Evolutionary conservation across 768 basidiomycete species (phyloP), one percentile per base, ranked within the genome.

Genomic region (Leccinum imitatum): DNA sequence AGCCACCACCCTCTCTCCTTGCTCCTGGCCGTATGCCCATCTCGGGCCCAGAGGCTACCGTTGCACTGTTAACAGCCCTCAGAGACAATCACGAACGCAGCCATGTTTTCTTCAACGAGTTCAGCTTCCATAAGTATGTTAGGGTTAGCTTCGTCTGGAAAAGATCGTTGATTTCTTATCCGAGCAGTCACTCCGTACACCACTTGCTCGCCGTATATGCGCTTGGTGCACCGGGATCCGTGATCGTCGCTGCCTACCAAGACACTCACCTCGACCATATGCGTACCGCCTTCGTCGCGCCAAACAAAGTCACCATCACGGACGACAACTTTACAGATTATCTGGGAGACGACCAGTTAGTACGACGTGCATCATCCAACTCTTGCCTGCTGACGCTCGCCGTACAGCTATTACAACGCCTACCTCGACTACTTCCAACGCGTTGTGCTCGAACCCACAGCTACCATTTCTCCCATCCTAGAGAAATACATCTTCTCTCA

Each of bases 401-500:
- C 31, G n/a, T 47, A 23, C n/a, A 75, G 72, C 0, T 64, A 73
- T 21, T 73, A 75, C 44, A 75, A 67, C 33, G 73, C 73, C 7
- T 73, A 73, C 25, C 64, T 73, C 10, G 60, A 73, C 13, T 75
- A 73, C 54, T 73, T 73, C 58, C 68, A 68, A 21, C 65, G 63
- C 15, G 63, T 66, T 53, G 68, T 73, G 30, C 72, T 75, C 14
- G 64, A 70, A 17, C 73, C 71, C 0, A 67, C 61, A 14, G 69
- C 62, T 1, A 67, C 57, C 14, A 72, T 78, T n/a, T 65, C 73
- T 9, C 67, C 66, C 1, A 73, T 79, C 0, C 65, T 90, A n/a
- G 87, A 90, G 60, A 79, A 84, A 41, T 89, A 82, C 58, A 61
- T 91, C 9, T 87, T 90, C 64, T 83, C 84, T 15, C 57, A 64